phyloP scores from a whole-genome alignment of 176 grass and related monocot species.

The Oryza nivara region DNA sequence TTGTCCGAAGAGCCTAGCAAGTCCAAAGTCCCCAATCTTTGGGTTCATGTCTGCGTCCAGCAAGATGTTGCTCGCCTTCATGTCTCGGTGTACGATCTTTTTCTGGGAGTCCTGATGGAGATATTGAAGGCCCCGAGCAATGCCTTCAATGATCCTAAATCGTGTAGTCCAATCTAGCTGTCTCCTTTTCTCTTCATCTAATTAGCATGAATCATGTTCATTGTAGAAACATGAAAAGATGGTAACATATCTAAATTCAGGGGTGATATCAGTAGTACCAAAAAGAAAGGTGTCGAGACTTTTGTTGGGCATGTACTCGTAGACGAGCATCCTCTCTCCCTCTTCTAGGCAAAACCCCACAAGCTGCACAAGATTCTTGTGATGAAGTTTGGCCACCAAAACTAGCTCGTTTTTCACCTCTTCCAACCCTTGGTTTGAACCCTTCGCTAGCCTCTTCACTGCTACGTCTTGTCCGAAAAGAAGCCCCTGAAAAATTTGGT shows the following conservation, averaged over 20 bases:
- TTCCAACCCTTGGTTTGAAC: not conserved
- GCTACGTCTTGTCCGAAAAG: not conserved
- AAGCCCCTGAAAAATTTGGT: not conserved
- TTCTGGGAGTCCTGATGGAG: slow-evolving; percentile 52
- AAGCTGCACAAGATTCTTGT: not conserved
- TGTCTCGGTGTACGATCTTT: slow-evolving; percentile 42
- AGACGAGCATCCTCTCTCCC: not conserved
- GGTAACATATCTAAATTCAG: too few relatives aligned
- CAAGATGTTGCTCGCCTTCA: slow-evolving; percentile 49
- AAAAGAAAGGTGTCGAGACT: not conserved
- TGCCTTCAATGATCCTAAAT: slow-evolving; percentile 51
- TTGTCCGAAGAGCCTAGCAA: slow-evolving; percentile 46
- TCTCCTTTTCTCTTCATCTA: not conserved
- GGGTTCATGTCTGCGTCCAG: slow-evolving; percentile 31
- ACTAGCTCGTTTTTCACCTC: not conserved
- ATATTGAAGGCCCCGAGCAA: slow-evolving; percentile 50
- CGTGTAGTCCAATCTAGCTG: slow-evolving; percentile 35
- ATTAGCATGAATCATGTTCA: too few relatives aligned
- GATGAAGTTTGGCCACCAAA: not conserved
- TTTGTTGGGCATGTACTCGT: not conserved
- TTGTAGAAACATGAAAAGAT: too few relatives aligned
- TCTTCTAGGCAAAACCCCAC: not conserved
- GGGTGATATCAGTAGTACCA: not conserved
- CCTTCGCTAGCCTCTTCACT: not conserved
- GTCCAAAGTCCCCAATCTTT: slow-evolving; percentile 50